These are phyloP conservation scores for Globisporangium iwayamae DNA, from an alignment of 352 stramenopile species.

Conservation along the genomic window DNA sequence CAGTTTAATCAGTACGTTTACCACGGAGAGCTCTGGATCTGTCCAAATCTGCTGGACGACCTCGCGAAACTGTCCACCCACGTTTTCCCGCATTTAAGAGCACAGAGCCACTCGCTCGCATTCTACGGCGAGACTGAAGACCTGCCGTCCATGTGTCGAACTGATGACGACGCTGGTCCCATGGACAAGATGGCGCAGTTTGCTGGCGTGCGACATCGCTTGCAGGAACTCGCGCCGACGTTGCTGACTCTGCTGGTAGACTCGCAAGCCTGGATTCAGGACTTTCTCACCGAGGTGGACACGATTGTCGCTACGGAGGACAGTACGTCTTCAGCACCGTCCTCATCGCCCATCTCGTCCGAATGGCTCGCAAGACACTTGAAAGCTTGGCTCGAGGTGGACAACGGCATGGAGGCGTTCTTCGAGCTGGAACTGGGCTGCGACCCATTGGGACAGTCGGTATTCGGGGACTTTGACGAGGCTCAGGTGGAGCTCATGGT, in stretches of 20 bases:
- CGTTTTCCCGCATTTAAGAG: conserved; percentile 41
- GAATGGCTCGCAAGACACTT: conserved; percentile 40
- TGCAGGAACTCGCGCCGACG: conserved; percentile 26
- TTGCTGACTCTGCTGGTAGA: conserved; percentile 44
- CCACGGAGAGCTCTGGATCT: conserved; percentile 28
- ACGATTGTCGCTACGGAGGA: conserved; percentile 18
- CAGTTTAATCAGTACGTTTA: conserved; percentile 70
- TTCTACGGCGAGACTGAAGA: conserved; percentile 35
- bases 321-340: conserved; percentile 3
- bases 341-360: conserved; percentile 6
- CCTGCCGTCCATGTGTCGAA: conserved; percentile 14
- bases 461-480: conserved; percentile 18
- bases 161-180: not conserved
- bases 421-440: conserved; percentile 53
- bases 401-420: conserved; percentile 49
- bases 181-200: conserved; percentile 13
- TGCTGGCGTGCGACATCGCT: conserved; percentile 19
- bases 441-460: conserved; percentile 9
- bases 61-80: conserved; percentile 30
- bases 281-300: conserved; percentile 48
- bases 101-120: conserved; percentile 35
- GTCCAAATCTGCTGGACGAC: conserved; percentile 31
- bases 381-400: conserved; percentile 46
- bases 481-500: conserved; percentile 38
- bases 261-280: conserved; percentile 48